These are phyloP conservation scores for Trametes sp. DNA, from an alignment of 1,284 basidiomycete species.

Conservation along the genomic window DNA sequence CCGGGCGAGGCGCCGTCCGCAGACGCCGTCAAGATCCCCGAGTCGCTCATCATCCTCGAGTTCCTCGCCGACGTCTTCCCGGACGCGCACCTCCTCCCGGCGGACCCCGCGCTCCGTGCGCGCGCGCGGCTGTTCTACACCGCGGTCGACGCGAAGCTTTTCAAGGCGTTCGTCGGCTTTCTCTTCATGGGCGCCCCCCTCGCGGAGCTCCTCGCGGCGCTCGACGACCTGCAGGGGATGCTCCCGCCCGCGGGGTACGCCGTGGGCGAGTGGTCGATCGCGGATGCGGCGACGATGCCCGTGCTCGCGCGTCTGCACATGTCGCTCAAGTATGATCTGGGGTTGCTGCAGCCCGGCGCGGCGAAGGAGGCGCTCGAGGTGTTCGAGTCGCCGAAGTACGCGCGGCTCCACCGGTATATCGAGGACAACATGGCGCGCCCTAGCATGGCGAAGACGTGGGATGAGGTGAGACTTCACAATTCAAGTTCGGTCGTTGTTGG, in stretches of 20 bases:
- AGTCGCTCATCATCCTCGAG: constrained; percentile 68
- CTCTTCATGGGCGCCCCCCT: constrained; percentile 46
- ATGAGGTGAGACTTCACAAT: not conserved
- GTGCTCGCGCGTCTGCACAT: constrained; percentile 43
- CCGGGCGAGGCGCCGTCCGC: constrained; percentile 59
- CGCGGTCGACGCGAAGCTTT: constrained; percentile 51
- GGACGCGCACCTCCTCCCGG: constrained; percentile 53
- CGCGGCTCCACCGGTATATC: not conserved
- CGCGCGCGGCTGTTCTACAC: constrained; percentile 68
- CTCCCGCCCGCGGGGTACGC: constrained; percentile 43
- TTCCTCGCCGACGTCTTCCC: constrained; percentile 65
- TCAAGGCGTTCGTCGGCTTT: constrained; percentile 39
- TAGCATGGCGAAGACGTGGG: not conserved
- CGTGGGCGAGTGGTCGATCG: constrained; percentile 53
- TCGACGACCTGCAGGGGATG: constrained; percentile 43
- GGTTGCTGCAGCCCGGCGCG: constrained; percentile 39
- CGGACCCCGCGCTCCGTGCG: constrained; percentile 61
- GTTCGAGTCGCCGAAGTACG: not conserved
- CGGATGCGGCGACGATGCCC: constrained; percentile 57
- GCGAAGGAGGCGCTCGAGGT: constrained; percentile 10
- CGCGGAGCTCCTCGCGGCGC: constrained; percentile 46
- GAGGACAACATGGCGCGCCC: not conserved
- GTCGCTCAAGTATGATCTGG: constrained; percentile 41
- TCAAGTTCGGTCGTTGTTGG: not conserved
- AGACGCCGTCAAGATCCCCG: constrained; percentile 62